Base-by-base conservation (phyloP, 1,284 basidiomycete genomes). In the Ustilago shanxiensis region DNA sequence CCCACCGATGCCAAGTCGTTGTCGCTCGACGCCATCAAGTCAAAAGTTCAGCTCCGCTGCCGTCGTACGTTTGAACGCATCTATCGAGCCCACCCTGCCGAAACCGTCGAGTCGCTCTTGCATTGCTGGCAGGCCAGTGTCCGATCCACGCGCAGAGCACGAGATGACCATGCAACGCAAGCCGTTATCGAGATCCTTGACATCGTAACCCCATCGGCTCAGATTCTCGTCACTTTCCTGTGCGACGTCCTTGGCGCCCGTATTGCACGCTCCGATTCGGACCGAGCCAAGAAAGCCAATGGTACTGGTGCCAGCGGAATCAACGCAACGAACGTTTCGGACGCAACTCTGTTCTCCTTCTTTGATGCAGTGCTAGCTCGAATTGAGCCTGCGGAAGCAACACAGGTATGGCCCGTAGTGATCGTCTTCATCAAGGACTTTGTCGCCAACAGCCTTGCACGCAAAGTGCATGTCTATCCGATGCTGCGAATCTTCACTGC, bases 171-270 rank as follows among this genome's bases (percentile, higher is more conserved):
- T 1, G 44, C 52, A 1, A 65, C 62, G 5, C 24, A 50, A 20
- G 63, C 67, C 35, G 70, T 92, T 1, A 95, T 96, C 80, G 92
- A 95, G 66, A 89, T 97, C 50, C 88, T 97, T 11, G 93, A 95
- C 81, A 88, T 91, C 14, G 89, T 98, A 20, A 91, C 95, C 2
- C 90, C 93, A 0, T 96, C 91, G 82, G 92, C 94, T 2, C 94
- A 95, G 82, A 93, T 90, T 72, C 91, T 93, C 1, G 94, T 98
- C 1, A 92, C 95, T 70, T 93, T 95, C 89, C 88, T 95, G 20
- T 95, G 93, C 84, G 95, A 98, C 84, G 75, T 80, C 14, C 80
- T 86, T 50, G 67, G 60, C 10, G 68, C 76, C 6, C 69, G 81
- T 22, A 67, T 71, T 35, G 60, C 59, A 89, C 89, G 80, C 88